A percentile compares a stretch with the other conserved stretches of the same genome.
Conservation (phyloP, 495 filamentous ascomycete genomes). For the Daldinia loculata region DNA sequence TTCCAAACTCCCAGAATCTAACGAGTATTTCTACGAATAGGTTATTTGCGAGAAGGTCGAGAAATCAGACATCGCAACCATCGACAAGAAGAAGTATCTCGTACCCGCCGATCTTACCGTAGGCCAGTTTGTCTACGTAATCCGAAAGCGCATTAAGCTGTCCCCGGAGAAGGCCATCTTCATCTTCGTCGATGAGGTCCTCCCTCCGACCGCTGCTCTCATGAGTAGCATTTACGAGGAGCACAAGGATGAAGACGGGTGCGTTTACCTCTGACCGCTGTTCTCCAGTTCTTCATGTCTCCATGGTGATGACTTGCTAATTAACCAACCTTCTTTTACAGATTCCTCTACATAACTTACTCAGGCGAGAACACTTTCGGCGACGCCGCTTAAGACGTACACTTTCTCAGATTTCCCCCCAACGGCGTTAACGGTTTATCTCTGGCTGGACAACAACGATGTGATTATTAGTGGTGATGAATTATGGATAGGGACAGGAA, state of each 20-base stretch:
- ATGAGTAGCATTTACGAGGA: slow-evolving; percentile 99
- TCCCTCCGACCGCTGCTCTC: slow-evolving; percentile 94
- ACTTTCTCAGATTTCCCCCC: slow-evolving; percentile 11
- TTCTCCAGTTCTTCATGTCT: not conserved
- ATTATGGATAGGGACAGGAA: slow-evolving; percentile 35
- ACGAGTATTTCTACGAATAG: slow-evolving; percentile 54
- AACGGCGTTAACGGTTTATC: slow-evolving; percentile 41
- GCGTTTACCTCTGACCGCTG: slow-evolving; percentile 39
- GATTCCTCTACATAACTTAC: slow-evolving; percentile 76
- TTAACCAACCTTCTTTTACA: slow-evolving; percentile 45
- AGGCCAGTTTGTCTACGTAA: slow-evolving; percentile 99
- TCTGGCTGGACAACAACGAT: slow-evolving; percentile 38
- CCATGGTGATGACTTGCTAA: slow-evolving; percentile 3
- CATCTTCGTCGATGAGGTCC: slow-evolving; percentile 99
- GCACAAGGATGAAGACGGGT: slow-evolving; percentile 86
- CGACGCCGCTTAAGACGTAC: slow-evolving; percentile 47
- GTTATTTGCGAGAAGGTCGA: slow-evolving; percentile 99
- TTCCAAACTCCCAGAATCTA: slow-evolving; percentile 3
- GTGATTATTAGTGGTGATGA: slow-evolving; percentile 33
- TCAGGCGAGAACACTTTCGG: slow-evolving; percentile 99
- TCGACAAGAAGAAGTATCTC: slow-evolving; percentile 99
- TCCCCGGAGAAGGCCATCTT: slow-evolving; percentile 99
- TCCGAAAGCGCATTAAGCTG: slow-evolving; percentile 99
- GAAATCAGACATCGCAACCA: slow-evolving; percentile 98
- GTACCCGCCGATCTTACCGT: slow-evolving; percentile 98